phyloP scores from a whole-genome alignment of 352 stramenopile genomes.

The Pythium chondricola region DNA sequence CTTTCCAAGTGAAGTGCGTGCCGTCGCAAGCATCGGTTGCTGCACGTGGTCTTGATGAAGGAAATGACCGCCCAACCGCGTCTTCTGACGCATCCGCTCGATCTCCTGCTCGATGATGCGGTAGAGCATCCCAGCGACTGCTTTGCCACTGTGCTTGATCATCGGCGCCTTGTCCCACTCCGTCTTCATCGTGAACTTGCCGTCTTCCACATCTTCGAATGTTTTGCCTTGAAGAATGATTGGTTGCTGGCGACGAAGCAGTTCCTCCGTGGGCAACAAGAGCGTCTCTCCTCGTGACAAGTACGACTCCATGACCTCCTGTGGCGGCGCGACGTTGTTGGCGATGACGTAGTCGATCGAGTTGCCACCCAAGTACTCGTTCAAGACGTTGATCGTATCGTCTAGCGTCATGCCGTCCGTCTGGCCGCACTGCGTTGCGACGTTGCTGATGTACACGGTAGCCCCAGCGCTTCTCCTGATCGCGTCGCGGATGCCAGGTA shows the following conservation, averaged over 20 bases:
- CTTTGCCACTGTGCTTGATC: conserved; percentile 79
- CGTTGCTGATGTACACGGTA: conserved; percentile 84
- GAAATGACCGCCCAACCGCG: conserved; percentile 21
- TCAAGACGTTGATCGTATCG: conserved; percentile 60
- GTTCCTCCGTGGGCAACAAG: conserved; percentile 55
- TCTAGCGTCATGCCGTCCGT: conserved; percentile 72
- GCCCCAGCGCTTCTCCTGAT: conserved; percentile 59
- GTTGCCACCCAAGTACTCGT: conserved; percentile 61
- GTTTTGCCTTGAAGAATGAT: conserved; percentile 74
- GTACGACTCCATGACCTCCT: conserved; percentile 51
- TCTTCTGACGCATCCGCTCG: conserved; percentile 34
- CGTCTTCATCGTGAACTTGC: conserved; percentile 21
- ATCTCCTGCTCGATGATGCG: conserved; percentile 84
- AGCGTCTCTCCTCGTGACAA: conserved; percentile 70
- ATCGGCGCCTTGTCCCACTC: conserved; percentile 83
- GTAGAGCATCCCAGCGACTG: conserved; percentile 78
- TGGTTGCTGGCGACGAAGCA: conserved; percentile 46
- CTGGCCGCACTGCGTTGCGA: conserved; percentile 77
- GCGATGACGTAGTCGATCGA: conserved; percentile 84
- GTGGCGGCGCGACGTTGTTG: conserved; percentile 59
- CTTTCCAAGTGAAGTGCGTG: background rate
- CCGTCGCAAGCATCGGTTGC: background rate
- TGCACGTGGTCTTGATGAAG: conserved; percentile 26
- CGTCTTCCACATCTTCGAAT: conserved; percentile 57
- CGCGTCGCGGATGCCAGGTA: conserved; percentile 76